phyloP scores from a whole-genome alignment of 257 asterid species.

The Datura wrightii region DNA sequence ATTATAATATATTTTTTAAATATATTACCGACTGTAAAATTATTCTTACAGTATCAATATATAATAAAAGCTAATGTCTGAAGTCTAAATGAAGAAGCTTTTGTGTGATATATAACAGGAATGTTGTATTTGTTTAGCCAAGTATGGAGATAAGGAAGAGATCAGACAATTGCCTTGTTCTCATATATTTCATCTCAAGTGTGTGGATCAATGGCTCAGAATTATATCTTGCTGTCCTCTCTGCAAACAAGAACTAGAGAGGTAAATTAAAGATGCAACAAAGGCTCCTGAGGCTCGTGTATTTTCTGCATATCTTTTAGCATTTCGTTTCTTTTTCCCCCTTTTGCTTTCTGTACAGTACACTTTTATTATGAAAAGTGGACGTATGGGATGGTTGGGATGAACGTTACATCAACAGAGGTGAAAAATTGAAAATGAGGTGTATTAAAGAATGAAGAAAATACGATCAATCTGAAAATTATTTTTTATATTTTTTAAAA shows the following conservation, averaged over 20 bases:
- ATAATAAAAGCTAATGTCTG: too few species aligned
- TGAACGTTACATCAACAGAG: too few species aligned
- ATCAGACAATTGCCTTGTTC: conserved; percentile 82
- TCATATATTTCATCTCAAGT: conserved; percentile 79
- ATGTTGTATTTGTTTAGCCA: conserved; percentile 89
- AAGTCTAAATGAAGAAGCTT: neutral
- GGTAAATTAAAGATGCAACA: conserved; percentile 35
- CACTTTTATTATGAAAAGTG: too few species aligned
- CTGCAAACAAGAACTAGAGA: conserved; percentile 52
- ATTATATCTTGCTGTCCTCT: conserved; percentile 78
- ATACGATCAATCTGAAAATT: too few species aligned
- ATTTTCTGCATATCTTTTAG: neutral
- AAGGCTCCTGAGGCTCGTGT: neutral
- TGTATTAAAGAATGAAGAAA: too few species aligned
- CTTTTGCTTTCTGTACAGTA: neutral
- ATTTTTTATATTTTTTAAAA: too few species aligned
- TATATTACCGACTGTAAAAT: too few species aligned
- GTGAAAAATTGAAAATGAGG: too few species aligned
- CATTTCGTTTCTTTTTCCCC: too few species aligned
- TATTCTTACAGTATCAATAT: too few species aligned
- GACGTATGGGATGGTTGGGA: too few species aligned
- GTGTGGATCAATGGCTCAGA: conserved; percentile 97
- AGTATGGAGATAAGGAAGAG: conserved; percentile 83
- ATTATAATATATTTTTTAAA: neutral
- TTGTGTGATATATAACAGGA: conserved; percentile 53